phyloP scores from a whole-genome alignment of 164 flowering plant genomes.

The Dillenia suffruticosa region DNA sequence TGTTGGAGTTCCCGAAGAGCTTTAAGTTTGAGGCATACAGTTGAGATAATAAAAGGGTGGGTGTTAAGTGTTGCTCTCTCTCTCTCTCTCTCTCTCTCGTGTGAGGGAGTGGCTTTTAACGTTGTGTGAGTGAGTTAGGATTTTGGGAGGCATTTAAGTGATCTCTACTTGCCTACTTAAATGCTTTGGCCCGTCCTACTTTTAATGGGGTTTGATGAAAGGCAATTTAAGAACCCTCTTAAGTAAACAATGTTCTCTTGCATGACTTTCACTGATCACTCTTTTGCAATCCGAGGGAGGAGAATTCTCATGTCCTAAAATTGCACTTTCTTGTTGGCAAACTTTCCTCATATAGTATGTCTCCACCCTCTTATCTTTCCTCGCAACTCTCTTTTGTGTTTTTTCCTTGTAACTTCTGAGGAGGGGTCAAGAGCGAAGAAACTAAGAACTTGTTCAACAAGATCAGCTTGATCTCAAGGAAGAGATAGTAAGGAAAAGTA shows the following conservation, averaged over 20 bases:
- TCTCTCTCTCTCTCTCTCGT: too few species aligned
- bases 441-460: slow-evolving; percentile 10
- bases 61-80: too few species aligned
- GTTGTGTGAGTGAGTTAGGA: slow-evolving; percentile 24
- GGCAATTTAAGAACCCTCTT: slow-evolving; percentile 41
- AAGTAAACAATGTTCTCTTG: slow-evolving; percentile 31
- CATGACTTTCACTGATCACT: slow-evolving; percentile 21
- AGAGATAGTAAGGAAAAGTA: slow-evolving; percentile 7
- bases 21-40: too few species aligned
- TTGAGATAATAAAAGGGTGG: too few species aligned
- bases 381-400: not conserved
- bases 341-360: slow-evolving; percentile 1
- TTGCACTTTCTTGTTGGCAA: not conserved
- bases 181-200: slow-evolving; percentile 50
- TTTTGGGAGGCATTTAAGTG: slow-evolving; percentile 47
- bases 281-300: slow-evolving; percentile 8
- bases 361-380: not conserved
- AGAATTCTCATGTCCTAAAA: not conserved
- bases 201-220: slow-evolving; percentile 41
- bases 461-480: slow-evolving; percentile 7
- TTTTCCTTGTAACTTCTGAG: not conserved
- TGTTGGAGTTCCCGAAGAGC: too few species aligned
- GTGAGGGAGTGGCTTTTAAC: slow-evolving; percentile 12
- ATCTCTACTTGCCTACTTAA: slow-evolving; percentile 52
- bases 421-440: too few species aligned